Conservation (phyloP, 108 stramenopile species). For the Cyclotella baltica region DNA sequence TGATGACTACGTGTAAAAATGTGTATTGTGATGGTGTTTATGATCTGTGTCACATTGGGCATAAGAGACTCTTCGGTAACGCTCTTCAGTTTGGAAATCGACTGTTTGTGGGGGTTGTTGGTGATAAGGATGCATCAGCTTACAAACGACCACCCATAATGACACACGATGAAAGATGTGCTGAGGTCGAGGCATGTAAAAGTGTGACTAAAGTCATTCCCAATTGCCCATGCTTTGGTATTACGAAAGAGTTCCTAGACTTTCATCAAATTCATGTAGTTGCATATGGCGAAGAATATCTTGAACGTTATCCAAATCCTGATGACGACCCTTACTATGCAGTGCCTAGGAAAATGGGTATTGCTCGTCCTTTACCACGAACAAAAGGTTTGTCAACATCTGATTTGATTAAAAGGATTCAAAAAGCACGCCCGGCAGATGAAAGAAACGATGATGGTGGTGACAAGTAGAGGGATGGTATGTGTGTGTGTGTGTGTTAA, state of each 20-base stretch:
- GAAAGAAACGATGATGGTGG: constrained; percentile 58
- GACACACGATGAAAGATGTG: constrained; percentile 86
- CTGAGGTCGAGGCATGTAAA: constrained; percentile 92
- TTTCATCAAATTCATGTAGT: constrained; percentile 93
- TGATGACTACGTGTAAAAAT: constrained; percentile 88
- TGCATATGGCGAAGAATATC: constrained; percentile 89
- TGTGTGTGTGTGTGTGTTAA: background rate
- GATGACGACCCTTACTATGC: constrained; percentile 91
- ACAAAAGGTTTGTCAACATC: constrained; percentile 82
- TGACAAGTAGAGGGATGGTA: constrained; percentile 10
- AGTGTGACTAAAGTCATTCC: constrained; percentile 91
- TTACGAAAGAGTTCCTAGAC: constrained; percentile 86
- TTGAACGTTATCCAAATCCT: constrained; percentile 85
- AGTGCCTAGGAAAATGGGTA: constrained; percentile 80
- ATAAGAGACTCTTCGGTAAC: constrained; percentile 87
- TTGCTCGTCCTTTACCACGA: constrained; percentile 81
- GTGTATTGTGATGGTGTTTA: constrained; percentile 90
- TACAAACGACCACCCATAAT: constrained; percentile 94
- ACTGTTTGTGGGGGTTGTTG: constrained; percentile 89
- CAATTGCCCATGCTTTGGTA: constrained; percentile 89
- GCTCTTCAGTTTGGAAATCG: constrained; percentile 86
- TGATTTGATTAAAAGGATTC: constrained; percentile 87
- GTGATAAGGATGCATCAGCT: constrained; percentile 82
- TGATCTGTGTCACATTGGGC: constrained; percentile 92
- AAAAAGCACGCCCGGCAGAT: constrained; percentile 72